Evolutionary conservation across 768 basidiomycete genomes (phyloP).

Genomic region (Strobilomyces echinocephalus): DNA sequence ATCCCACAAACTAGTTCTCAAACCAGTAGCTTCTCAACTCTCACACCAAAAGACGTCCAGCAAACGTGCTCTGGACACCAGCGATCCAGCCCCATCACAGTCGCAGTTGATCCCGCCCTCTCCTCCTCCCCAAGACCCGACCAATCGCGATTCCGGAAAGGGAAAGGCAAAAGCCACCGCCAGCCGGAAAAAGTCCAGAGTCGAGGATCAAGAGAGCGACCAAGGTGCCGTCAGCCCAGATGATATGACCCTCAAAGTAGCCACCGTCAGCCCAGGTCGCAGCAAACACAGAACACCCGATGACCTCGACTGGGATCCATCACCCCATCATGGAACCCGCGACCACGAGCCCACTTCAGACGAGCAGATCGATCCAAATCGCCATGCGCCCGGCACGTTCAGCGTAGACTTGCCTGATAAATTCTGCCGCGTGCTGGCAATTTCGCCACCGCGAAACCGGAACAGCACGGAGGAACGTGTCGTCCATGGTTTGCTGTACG

Average conservation of each 20-base stretch:
- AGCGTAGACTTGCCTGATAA: slow-evolving; percentile 62
- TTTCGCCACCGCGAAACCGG: slow-evolving; percentile 45
- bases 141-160: slow-evolving; percentile 34
- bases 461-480: slow-evolving; percentile 46
- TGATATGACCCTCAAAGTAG: slow-evolving; percentile 20
- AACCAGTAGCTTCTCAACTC: slow-evolving; percentile 1
- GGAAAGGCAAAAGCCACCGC: slow-evolving; percentile 34
- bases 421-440: slow-evolving; percentile 58
- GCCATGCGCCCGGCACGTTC: slow-evolving; percentile 37
- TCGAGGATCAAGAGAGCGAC: slow-evolving; percentile 31
- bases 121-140: slow-evolving; percentile 46
- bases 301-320: slow-evolving; percentile 29
- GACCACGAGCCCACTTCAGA: slow-evolving; percentile 18
- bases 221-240: slow-evolving; percentile 20
- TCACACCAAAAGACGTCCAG: slow-evolving; percentile 27
- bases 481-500: slow-evolving; percentile 58
- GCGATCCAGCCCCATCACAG: slow-evolving; percentile 14
- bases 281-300: slow-evolving; percentile 14
- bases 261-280: slow-evolving; percentile 10
- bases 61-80: slow-evolving; percentile 42
- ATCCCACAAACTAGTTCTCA: neutral
- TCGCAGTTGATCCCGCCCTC: slow-evolving; percentile 59
- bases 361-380: slow-evolving; percentile 22
- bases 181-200: slow-evolving; percentile 48
- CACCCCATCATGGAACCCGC: slow-evolving; percentile 21